phyloP scores from a whole-genome alignment of 176 grass and related monocot species.

The Poa pratensis region DNA sequence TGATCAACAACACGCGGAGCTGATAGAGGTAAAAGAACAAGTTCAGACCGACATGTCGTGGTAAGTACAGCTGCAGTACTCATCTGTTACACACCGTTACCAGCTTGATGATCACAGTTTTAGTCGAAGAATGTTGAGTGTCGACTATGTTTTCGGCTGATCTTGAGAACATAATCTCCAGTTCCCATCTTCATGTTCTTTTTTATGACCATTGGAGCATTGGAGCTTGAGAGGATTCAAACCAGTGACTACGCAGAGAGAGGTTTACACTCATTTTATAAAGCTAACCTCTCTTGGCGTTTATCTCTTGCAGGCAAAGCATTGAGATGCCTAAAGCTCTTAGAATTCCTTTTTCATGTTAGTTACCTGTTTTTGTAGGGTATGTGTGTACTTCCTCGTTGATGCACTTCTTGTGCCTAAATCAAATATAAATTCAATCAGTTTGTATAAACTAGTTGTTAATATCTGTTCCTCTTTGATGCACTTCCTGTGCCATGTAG shows the following conservation, averaged over 20 bases:
- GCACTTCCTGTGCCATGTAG: conserved; percentile 25
- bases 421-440: too few relatives aligned
- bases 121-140: background rate
- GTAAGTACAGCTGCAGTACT: conserved; percentile 27
- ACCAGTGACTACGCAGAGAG: background rate
- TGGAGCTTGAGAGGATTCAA: conserved; percentile 27
- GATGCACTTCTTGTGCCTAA: background rate
- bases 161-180: conserved; percentile 26
- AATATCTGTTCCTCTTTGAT: conserved; percentile 2
- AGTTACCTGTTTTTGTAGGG: background rate
- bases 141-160: conserved; percentile 25
- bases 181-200: background rate
- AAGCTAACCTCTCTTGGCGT: conserved; percentile 21
- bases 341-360: background rate
- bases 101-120: conserved; percentile 14
- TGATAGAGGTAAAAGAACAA: background rate
- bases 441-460: background rate
- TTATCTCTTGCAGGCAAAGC: conserved; percentile 32
- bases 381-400: too few relatives aligned
- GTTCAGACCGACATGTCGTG: conserved; percentile 30
- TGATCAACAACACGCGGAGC: conserved; percentile 38
- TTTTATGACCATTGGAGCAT: conserved; percentile 21
- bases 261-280: conserved; percentile 33
- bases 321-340: background rate
- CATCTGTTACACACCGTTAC: conserved; percentile 12